A percentile compares a stretch with the other conserved stretches of the same genome.
Evolutionary conservation across 352 stramenopile genomes (phyloP).

Genomic region (Pythium grandisporangium): DNA sequence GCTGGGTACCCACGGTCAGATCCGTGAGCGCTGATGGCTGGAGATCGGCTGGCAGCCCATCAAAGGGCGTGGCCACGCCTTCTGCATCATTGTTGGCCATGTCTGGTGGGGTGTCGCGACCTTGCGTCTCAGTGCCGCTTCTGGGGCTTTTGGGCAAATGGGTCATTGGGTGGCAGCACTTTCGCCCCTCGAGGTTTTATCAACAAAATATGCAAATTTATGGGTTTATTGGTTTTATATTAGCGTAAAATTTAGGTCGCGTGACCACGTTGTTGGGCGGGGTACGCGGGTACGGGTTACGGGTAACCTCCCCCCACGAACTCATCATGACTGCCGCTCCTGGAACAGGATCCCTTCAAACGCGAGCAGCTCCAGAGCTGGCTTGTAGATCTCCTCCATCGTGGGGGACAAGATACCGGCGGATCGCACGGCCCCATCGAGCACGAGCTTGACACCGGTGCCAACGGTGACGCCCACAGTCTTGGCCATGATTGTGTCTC

Average conservation of each 20-base stretch:
- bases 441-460: constrained; percentile 64
- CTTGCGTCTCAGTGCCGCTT: no score
- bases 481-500: constrained; percentile 74
- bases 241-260: no score
- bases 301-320: no score
- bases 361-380: constrained; percentile 24
- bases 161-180: no score
- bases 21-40: constrained; percentile 13
- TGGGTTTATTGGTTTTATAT: no score
- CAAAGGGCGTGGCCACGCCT: constrained; percentile 6
- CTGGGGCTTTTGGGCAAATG: no score
- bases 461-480: constrained; percentile 81
- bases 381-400: constrained; percentile 41
- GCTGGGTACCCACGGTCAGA: constrained; percentile 6
- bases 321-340: no score
- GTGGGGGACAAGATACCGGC: constrained; percentile 54
- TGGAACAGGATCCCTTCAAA: constrained; percentile 38
- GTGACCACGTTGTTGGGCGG: no score
- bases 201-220: no score
- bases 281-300: no score
- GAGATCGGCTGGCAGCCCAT: constrained; percentile 12
- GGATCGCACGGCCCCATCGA: constrained; percentile 31
- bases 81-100: constrained; percentile 8
- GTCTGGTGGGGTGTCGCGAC: no score
- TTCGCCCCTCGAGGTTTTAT: no score